Evolutionary conservation across 2,329 filamentous ascomycete genomes (phyloP).

Genomic region (Alternaria consortialis): DNA sequence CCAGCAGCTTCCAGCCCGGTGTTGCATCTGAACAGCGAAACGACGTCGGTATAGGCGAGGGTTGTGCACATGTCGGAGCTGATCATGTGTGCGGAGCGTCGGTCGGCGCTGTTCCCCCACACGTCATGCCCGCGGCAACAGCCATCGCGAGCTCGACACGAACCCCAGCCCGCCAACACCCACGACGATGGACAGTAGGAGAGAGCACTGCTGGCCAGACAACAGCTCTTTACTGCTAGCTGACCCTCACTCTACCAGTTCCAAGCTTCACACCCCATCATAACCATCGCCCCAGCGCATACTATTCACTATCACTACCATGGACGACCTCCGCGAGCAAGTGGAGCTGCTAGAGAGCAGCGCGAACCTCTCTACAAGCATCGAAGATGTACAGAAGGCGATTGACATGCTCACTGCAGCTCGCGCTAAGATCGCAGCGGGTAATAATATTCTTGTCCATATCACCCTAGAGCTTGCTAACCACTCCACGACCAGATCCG

Average conservation of each 20-base stretch:
- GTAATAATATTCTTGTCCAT: slow-evolving; percentile 46
- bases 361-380: slow-evolving; percentile 73
- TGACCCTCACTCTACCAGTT: slow-evolving; percentile 1
- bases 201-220: slow-evolving; percentile 30
- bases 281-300: slow-evolving; percentile 11
- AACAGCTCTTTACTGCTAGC: slow-evolving; percentile 11
- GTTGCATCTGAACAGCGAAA: slow-evolving; percentile 13
- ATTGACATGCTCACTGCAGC: slow-evolving; percentile 80
- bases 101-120: slow-evolving; percentile 22
- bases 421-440: slow-evolving; percentile 74
- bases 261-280: slow-evolving; percentile 4
- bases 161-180: slow-evolving; percentile 21
- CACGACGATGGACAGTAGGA: slow-evolving; percentile 35
- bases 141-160: slow-evolving; percentile 19
- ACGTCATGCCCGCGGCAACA: slow-evolving; percentile 34
- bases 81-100: slow-evolving; percentile 4
- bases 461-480: slow-evolving; percentile 19
- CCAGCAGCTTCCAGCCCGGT: slow-evolving; percentile 8
- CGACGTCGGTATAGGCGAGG: not conserved
- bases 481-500: slow-evolving; percentile 62
- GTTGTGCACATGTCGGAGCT: slow-evolving; percentile 2
- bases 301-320: slow-evolving; percentile 42
- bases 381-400: slow-evolving; percentile 82
- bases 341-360: slow-evolving; percentile 75
- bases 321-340: slow-evolving; percentile 76